Conservation (phyloP, 2,329 filamentous ascomycete genomes). For the Aspergillus brunneoviolaceus region DNA sequence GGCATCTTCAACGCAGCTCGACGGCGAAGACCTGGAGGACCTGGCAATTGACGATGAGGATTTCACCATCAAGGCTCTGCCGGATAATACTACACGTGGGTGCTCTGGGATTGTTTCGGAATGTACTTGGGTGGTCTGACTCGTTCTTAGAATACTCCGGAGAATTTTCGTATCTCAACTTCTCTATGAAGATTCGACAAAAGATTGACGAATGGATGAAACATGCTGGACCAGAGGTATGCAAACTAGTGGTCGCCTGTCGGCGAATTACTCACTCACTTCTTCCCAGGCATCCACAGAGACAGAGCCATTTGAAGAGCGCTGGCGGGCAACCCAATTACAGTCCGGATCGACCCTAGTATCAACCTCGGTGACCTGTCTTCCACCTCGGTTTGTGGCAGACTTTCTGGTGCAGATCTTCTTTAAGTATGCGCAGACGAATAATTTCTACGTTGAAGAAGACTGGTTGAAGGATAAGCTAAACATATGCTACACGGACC, state of each 20-base stretch:
- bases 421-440: conserved; percentile 46
- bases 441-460: conserved; percentile 47
- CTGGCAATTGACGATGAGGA: conserved; percentile 44
- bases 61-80: conserved; percentile 41
- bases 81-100: conserved; percentile 43
- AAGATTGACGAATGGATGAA: conserved; percentile 48
- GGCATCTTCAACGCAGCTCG: conserved; percentile 28
- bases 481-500: conserved; percentile 38
- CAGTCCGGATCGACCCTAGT: conserved; percentile 41
- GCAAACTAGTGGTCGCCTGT: background rate
- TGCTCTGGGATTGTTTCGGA: conserved; percentile 1
- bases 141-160: conserved; percentile 42
- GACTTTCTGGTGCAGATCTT: conserved; percentile 45
- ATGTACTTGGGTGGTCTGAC: conserved; percentile 8
- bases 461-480: conserved; percentile 43
- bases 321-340: conserved; percentile 44
- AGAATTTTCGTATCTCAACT: conserved; percentile 47
- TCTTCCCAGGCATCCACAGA: conserved; percentile 34
- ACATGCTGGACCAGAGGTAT: conserved; percentile 37
- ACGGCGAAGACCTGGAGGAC: conserved; percentile 40
- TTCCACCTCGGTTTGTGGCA: conserved; percentile 46
- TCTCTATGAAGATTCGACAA: conserved; percentile 44
- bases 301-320: conserved; percentile 42
- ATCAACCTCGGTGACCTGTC: conserved; percentile 38
- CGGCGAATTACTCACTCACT: conserved; percentile 8